These are phyloP conservation scores for Plasmodium cynomolgi DNA, from an alignment of 169 alveolate genomes.

Conservation along the genomic window DNA sequence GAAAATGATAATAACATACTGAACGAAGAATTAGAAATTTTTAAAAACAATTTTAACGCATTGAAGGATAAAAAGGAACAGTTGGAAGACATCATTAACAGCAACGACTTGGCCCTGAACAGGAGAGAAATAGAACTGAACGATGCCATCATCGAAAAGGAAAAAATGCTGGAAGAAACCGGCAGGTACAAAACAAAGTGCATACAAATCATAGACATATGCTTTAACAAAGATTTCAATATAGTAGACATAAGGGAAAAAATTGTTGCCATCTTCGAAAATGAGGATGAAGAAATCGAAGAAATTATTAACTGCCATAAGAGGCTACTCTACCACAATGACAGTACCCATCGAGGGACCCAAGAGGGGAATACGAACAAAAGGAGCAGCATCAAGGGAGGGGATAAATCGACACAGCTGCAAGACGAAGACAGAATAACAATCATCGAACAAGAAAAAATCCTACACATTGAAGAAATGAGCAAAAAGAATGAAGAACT, in stretches of 20 bases:
- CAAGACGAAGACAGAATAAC: background rate
- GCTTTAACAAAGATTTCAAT: constrained; percentile 64
- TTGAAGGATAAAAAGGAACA: constrained; percentile 48
- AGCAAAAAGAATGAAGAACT: constrained; percentile 71
- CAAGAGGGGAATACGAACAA: background rate
- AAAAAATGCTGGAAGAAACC: constrained; percentile 15
- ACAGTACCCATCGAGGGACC: background rate
- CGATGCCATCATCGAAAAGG: constrained; percentile 47
- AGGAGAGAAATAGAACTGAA: constrained; percentile 49
- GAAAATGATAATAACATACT: constrained; percentile 56
- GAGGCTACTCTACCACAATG: constrained; percentile 22
- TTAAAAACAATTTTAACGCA: constrained; percentile 33
- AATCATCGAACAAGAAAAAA: constrained; percentile 23
- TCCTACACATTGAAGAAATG: constrained; percentile 69
- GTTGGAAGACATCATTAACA: constrained; percentile 41
- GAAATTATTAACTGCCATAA: constrained; percentile 58
- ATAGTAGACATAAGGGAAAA: constrained; percentile 59
- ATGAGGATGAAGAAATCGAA: constrained; percentile 60
- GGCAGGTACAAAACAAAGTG: constrained; percentile 57
- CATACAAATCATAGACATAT: constrained; percentile 70
- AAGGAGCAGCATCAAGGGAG: background rate
- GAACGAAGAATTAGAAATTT: constrained; percentile 40
- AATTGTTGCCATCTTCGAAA: constrained; percentile 42
- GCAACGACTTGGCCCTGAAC: constrained; percentile 29
- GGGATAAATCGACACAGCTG: background rate